These are phyloP conservation scores for Phanerochaete sordida DNA, from an alignment of 768 basidiomycete species.

Conservation along the genomic window DNA sequence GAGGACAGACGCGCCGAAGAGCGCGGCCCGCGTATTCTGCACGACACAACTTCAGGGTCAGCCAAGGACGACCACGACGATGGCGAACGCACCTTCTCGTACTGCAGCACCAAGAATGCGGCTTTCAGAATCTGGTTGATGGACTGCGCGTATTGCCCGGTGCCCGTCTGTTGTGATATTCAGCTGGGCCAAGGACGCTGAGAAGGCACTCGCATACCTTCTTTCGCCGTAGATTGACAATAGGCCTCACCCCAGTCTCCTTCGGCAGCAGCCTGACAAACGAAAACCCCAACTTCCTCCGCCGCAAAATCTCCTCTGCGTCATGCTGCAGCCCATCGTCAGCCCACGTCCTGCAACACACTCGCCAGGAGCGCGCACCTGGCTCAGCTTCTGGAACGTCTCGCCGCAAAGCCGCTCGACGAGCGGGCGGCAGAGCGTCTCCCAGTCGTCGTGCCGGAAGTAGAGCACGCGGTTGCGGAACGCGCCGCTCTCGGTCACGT, in stretches of 20 bases:
- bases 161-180: not conserved
- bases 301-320: conserved; percentile 61
- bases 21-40: conserved; percentile 57
- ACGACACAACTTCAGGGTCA: not conserved
- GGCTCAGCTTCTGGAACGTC: conserved; percentile 68
- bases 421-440: conserved; percentile 75
- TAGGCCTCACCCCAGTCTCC: conserved; percentile 91
- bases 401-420: conserved; percentile 66
- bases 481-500: conserved; percentile 88
- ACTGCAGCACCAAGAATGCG: conserved; percentile 83
- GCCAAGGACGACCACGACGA: not conserved
- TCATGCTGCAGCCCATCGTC: conserved; percentile 42
- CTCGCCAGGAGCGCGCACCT: conserved; percentile 40
- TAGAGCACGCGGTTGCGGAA: conserved; percentile 82
- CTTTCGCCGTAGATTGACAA: conserved; percentile 80
- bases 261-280: conserved; percentile 90
- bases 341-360: not conserved
- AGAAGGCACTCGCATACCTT: conserved; percentile 29
- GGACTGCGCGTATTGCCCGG: conserved; percentile 41
- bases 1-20: conserved; percentile 81
- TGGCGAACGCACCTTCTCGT: conserved; percentile 65
- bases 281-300: conserved; percentile 76
- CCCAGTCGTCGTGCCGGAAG: conserved; percentile 95
- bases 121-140: conserved; percentile 87
- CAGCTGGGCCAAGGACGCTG: not conserved